Evolutionary conservation across 805 yeast species (phyloP).

Genomic region (Metschnikowia picachoensis): DNA sequence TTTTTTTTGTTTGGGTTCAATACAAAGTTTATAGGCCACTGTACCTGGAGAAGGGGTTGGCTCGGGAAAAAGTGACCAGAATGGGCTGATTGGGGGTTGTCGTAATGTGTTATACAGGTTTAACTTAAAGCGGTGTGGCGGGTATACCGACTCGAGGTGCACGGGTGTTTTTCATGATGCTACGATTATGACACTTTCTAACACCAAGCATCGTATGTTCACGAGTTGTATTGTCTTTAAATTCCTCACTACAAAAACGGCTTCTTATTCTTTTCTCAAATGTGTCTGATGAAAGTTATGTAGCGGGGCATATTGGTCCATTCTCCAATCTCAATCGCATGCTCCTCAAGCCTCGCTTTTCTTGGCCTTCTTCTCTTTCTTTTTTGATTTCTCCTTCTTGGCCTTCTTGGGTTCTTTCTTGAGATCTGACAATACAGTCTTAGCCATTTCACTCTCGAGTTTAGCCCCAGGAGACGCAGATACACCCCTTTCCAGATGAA

Average conservation of each 20-base stretch:
- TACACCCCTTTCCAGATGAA: constrained; percentile 1
- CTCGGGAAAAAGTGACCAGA: too few relatives aligned
- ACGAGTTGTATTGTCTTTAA: background rate
- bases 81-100: too few relatives aligned
- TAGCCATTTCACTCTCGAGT: background rate
- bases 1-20: background rate
- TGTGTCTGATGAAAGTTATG: too few relatives aligned
- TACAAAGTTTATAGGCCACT: too few relatives aligned
- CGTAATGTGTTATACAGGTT: background rate
- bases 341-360: constrained; percentile 12
- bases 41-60: too few relatives aligned
- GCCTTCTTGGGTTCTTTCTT: constrained; percentile 17
- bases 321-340: too few relatives aligned
- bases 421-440: constrained; percentile 4
- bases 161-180: background rate
- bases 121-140: background rate
- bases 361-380: constrained; percentile 21
- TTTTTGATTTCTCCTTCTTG: constrained; percentile 20
- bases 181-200: background rate
- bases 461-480: background rate
- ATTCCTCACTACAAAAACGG: too few relatives aligned
- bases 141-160: background rate
- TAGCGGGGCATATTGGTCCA: too few relatives aligned
- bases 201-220: background rate
- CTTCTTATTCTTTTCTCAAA: too few relatives aligned